phyloP scores from a whole-genome alignment of 176 grass and related monocot species.

The Oryza coarctata region DNA sequence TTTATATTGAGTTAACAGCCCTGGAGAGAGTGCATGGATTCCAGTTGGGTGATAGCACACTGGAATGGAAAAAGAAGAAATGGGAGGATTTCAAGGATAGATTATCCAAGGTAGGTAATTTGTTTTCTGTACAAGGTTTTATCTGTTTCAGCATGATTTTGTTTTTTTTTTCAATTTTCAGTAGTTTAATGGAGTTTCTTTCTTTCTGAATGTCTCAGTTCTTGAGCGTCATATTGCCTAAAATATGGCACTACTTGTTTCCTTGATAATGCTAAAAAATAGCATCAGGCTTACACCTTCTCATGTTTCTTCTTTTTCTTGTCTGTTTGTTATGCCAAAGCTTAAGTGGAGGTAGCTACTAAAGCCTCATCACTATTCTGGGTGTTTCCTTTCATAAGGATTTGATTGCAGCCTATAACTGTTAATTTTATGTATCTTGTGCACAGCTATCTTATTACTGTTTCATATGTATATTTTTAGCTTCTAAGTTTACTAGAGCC shows the following conservation, averaged over 20 bases:
- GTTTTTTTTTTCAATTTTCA: not conserved
- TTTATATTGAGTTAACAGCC: constrained; percentile 46
- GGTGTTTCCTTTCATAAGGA: not conserved
- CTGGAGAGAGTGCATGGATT: constrained; percentile 89
- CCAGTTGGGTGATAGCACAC: constrained; percentile 80
- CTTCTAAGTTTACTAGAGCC: constrained; percentile 75
- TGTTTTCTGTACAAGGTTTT: not conserved
- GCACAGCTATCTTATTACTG: not conserved
- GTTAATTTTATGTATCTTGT: not conserved
- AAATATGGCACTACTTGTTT: not conserved
- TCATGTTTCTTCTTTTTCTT: not conserved
- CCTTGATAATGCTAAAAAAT: not conserved
- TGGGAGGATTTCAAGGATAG: constrained; percentile 77
- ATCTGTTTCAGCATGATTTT: not conserved
- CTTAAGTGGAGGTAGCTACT: not conserved
- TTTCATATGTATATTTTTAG: constrained; percentile 41
- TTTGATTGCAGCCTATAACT: not conserved
- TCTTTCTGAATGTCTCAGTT: not conserved
- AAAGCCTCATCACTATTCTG: not conserved
- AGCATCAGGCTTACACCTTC: not conserved
- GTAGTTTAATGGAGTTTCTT: not conserved
- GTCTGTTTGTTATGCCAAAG: not conserved
- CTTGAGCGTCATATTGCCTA: not conserved
- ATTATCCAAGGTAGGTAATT: constrained; percentile 57
- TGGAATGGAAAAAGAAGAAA: constrained; percentile 88